A percentile compares a stretch with the other conserved stretches of the same genome.
phyloP scores from a whole-genome alignment of 2,329 filamentous ascomycete species.

The Ceratocystis papillata region DNA sequence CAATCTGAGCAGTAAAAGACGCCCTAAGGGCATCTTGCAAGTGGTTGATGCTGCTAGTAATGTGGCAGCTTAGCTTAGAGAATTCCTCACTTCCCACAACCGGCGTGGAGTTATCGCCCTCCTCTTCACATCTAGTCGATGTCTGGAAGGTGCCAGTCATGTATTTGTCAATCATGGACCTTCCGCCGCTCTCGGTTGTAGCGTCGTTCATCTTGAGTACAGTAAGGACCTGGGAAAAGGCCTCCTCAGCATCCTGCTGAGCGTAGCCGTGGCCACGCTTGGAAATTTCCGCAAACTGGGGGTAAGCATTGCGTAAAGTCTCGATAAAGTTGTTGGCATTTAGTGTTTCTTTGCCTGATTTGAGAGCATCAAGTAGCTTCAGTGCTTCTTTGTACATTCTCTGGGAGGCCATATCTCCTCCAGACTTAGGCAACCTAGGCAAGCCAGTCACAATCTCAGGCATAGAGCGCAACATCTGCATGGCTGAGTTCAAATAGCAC shows the following conservation, averaged over 20 bases:
- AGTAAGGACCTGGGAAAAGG: conserved; percentile 88
- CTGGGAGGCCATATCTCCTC: conserved; percentile 33
- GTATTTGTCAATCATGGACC: conserved; percentile 80
- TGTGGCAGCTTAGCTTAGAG: conserved; percentile 92
- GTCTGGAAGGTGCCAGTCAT: conserved; percentile 74
- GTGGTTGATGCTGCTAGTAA: conserved; percentile 77
- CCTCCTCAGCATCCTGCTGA: conserved; percentile 98
- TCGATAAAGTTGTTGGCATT: conserved; percentile 73
- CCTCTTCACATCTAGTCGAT: conserved; percentile 71
- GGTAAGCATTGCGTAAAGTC: conserved; percentile 66
- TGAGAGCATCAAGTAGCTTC: conserved; percentile 60
- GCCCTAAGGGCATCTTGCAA: conserved; percentile 76
- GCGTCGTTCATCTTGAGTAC: conserved; percentile 48
- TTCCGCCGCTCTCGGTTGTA: conserved; percentile 27
- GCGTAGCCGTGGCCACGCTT: conserved; percentile 76
- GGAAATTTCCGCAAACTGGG: conserved; percentile 84
- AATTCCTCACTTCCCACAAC: conserved; percentile 62
- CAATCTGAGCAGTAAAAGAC: conserved; percentile 74
- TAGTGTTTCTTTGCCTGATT: conserved; percentile 71
- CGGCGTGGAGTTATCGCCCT: conserved; percentile 64
- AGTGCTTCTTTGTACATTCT: conserved; percentile 25
- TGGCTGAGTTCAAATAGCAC: conserved; percentile 93
- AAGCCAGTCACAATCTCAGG: conserved; percentile 83
- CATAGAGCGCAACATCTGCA: conserved; percentile 81
- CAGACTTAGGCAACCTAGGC: conserved; percentile 47